Evolutionary conservation across 2,329 filamentous ascomycete species (phyloP).

Genomic region (Epichloe coenophiala): DNA sequence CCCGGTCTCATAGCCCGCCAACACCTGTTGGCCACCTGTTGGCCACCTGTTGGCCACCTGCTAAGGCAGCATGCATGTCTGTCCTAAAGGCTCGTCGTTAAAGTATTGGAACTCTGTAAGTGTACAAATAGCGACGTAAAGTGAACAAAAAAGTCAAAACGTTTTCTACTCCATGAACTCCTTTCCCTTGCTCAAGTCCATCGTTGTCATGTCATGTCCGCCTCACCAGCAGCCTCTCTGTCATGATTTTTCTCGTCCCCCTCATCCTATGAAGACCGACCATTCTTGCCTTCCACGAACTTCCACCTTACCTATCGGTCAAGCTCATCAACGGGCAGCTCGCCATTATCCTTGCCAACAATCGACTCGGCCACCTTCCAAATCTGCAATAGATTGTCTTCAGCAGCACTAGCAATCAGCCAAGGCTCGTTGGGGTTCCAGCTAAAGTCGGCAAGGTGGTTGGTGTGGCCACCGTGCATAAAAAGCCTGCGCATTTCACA

Average conservation of each 20-base stretch:
- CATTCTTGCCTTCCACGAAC: conserved; percentile 15
- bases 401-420: conserved; percentile 89
- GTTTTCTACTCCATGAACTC: neutral
- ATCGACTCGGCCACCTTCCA: conserved; percentile 81
- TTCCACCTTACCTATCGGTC: conserved; percentile 40
- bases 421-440: conserved; percentile 97
- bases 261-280: conserved; percentile 19
- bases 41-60: too few species aligned
- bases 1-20: neutral
- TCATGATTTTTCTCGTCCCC: conserved; percentile 7
- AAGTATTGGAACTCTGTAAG: neutral
- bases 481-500: conserved; percentile 39
- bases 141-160: neutral
- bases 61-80: neutral
- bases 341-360: conserved; percentile 62
- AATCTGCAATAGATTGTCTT: conserved; percentile 93
- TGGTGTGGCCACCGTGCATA: conserved; percentile 98
- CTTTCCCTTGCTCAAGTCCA: neutral
- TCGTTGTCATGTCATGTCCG: neutral
- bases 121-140: neutral
- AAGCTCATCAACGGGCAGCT: conserved; percentile 65
- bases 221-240: neutral
- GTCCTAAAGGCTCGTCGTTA: neutral
- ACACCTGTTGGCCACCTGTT: neutral
- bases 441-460: conserved; percentile 89